Evolutionary conservation across 345 rosid genomes (phyloP).

Genomic region (Eucalyptus cloeziana): DNA sequence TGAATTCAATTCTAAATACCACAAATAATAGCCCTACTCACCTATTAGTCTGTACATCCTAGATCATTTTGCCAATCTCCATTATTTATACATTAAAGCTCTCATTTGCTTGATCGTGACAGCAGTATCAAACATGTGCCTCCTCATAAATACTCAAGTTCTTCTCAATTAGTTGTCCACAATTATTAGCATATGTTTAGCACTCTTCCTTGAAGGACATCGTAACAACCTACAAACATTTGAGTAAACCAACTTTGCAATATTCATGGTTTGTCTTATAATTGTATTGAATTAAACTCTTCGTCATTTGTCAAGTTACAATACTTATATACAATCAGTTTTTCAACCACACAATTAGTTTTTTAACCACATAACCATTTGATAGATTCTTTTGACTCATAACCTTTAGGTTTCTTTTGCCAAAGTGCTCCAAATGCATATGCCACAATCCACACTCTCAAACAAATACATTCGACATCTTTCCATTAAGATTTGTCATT

Average conservation of each 20-base stretch:
- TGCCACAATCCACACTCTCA: not conserved
- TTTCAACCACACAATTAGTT: too few relatives aligned
- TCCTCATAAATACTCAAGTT: not conserved
- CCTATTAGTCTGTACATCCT: accelerated
- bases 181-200: too few relatives aligned
- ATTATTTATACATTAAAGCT: too few relatives aligned
- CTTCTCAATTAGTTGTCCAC: not conserved
- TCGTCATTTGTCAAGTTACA: too few relatives aligned
- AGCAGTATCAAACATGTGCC: accelerated
- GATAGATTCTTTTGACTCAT: too few relatives aligned
- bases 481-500: not conserved
- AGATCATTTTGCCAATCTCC: not conserved
- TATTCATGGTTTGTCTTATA: not conserved
- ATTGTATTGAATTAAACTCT: too few relatives aligned
- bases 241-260: not conserved
- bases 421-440: not conserved
- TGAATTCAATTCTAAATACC: too few relatives aligned
- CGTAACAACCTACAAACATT: not conserved
- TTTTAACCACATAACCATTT: not conserved
- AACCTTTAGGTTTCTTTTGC: too few relatives aligned
- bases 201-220: not conserved
- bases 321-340: too few relatives aligned
- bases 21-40: not conserved
- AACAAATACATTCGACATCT: accelerated
- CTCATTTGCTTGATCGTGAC: not conserved